Percentiles rank a stretch among this genome's conserved stretches.
Conservation (phyloP, 2,329 filamentous ascomycete species). For the Colletotrichum camelliae region DNA sequence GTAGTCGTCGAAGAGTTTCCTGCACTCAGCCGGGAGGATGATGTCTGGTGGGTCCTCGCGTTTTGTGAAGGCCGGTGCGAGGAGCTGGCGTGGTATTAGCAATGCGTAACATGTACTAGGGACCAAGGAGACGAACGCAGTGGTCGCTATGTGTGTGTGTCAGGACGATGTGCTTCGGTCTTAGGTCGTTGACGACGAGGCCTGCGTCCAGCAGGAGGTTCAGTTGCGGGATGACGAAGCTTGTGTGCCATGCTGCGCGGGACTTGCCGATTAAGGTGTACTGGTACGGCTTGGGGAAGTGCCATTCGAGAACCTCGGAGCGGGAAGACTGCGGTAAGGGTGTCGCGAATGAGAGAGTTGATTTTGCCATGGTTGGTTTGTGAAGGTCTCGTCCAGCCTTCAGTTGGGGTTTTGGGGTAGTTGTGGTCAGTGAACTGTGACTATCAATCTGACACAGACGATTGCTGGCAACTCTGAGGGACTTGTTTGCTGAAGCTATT, state of each 20-base stretch:
- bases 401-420: background rate
- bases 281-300: slow-evolving; percentile 48
- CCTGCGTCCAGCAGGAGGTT: slow-evolving; percentile 56
- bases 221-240: slow-evolving; percentile 54
- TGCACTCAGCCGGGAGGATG: slow-evolving; percentile 48
- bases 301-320: slow-evolving; percentile 51
- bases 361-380: background rate
- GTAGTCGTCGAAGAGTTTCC: slow-evolving; percentile 42
- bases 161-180: slow-evolving; percentile 55
- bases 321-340: slow-evolving; percentile 48
- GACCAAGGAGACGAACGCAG: slow-evolving; percentile 19
- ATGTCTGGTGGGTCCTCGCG: slow-evolving; percentile 51
- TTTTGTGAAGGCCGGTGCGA: slow-evolving; percentile 47
- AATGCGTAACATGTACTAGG: too few relatives aligned
- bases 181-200: slow-evolving; percentile 47
- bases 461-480: background rate
- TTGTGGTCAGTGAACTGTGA: background rate
- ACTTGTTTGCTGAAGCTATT: background rate
- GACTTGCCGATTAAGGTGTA: slow-evolving; percentile 51
- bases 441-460: background rate
- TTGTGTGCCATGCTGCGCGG: slow-evolving; percentile 57
- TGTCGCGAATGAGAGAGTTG: slow-evolving; percentile 39
- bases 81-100: slow-evolving; percentile 24
- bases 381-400: background rate
- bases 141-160: slow-evolving; percentile 57